These are phyloP conservation scores for Lachnellula subtilissima DNA, from an alignment of 2,329 filamentous ascomycete species.

Conservation along the genomic window DNA sequence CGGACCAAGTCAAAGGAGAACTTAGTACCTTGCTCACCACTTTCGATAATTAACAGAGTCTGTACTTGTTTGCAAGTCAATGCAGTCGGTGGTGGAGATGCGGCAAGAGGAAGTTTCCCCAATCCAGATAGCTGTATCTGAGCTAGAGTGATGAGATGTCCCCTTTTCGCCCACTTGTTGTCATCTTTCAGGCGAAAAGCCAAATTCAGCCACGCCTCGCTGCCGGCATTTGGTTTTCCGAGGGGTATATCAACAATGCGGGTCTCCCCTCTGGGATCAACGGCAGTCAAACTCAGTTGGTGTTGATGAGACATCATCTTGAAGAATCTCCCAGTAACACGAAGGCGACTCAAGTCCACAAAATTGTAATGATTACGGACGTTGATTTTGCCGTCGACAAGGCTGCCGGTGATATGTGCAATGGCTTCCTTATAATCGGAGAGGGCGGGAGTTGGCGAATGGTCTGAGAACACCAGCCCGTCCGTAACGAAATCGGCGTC, in stretches of 20 bases:
- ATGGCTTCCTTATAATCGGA: slow-evolving; percentile 54
- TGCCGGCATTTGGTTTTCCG: too few species aligned
- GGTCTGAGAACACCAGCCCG: slow-evolving; percentile 49
- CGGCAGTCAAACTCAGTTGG: too few species aligned
- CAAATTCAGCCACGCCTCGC: slow-evolving; percentile 43
- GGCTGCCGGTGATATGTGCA: slow-evolving; percentile 41
- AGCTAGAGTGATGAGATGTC: slow-evolving; percentile 46
- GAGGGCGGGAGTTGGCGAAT: slow-evolving; percentile 53
- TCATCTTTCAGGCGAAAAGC: slow-evolving; percentile 39
- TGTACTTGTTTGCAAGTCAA: too few species aligned
- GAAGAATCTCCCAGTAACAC: too few species aligned
- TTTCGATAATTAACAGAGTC: slow-evolving; percentile 16
- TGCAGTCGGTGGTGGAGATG: slow-evolving; percentile 2
- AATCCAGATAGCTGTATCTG: not conserved
- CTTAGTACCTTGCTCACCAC: slow-evolving; percentile 28
- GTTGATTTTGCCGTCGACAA: too few species aligned
- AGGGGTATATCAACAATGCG: too few species aligned
- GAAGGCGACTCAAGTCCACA: too few species aligned
- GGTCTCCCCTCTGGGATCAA: too few species aligned
- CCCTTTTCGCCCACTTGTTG: slow-evolving; percentile 46
- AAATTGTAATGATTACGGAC: too few species aligned
- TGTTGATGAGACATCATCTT: too few species aligned
- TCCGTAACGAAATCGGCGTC: slow-evolving; percentile 61
- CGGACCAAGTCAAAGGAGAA: slow-evolving; percentile 41
- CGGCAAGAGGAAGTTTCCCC: slow-evolving; percentile 15